Conservation (phyloP, 2,329 filamentous ascomycete species). For the Macrophomina phaseolina region DNA sequence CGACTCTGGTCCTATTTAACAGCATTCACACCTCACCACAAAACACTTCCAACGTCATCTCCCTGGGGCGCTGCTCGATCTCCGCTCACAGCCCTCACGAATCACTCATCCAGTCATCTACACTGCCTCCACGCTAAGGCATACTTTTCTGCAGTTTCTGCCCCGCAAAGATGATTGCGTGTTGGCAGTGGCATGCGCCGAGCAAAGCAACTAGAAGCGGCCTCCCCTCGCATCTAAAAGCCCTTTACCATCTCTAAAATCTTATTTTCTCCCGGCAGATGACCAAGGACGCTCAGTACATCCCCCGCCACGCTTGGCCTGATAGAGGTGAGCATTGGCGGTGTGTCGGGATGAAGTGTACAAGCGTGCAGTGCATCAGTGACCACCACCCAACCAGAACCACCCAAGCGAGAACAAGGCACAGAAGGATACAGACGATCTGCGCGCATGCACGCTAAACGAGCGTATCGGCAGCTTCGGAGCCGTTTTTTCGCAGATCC, state of each 20-base stretch:
- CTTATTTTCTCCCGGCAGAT: background rate
- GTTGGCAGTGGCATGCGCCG: background rate
- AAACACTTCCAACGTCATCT: background rate
- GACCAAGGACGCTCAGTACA: background rate
- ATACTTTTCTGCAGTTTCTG: background rate
- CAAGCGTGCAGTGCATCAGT: too few species aligned
- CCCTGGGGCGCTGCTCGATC: background rate
- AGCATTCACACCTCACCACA: background rate
- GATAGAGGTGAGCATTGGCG: too few species aligned
- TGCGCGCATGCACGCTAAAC: too few species aligned
- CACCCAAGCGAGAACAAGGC: too few species aligned
- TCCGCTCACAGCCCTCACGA: background rate
- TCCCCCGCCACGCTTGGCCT: background rate
- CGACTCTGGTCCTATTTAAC: background rate
- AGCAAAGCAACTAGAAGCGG: background rate
- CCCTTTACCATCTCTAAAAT: background rate
- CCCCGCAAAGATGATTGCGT: background rate
- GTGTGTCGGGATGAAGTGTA: too few species aligned
- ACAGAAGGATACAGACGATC: too few species aligned
- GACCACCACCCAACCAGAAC: too few species aligned
- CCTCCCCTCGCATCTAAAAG: background rate
- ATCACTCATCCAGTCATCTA: background rate
- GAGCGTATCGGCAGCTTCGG: too few species aligned
- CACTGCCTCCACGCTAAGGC: background rate
- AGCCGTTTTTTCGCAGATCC: too few species aligned